Evolutionary conservation across 306 rosid species (phyloP).

Genomic region (Prunus mira): DNA sequence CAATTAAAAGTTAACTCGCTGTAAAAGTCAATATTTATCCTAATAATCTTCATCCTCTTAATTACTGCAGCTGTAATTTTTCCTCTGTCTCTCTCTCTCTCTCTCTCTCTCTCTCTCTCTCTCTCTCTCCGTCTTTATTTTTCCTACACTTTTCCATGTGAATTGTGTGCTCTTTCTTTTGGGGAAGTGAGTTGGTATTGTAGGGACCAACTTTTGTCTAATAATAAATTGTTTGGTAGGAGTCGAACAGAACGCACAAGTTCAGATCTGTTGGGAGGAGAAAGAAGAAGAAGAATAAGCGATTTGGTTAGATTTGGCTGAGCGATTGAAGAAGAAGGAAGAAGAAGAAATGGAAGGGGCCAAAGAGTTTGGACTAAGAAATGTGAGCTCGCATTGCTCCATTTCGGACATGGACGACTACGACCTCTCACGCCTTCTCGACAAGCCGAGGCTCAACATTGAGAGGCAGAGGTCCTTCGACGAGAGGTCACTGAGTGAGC

Average conservation of each 20-base stretch:
- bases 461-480: slow-evolving; percentile 88
- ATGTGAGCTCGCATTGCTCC: slow-evolving; percentile 68
- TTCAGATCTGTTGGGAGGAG: background rate
- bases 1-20: no score
- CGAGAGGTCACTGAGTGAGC: slow-evolving; percentile 91
- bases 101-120: background rate
- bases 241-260: background rate
- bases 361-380: slow-evolving; percentile 49
- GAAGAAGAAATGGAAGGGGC: slow-evolving; percentile 56
- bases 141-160: background rate
- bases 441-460: slow-evolving; percentile 68
- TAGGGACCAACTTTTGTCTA: background rate
- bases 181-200: no score
- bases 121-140: background rate
- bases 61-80: background rate
- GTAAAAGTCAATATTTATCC: background rate
- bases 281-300: background rate
- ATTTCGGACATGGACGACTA: slow-evolving; percentile 78
- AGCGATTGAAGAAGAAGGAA: slow-evolving; percentile 22
- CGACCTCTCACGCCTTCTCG: slow-evolving; percentile 68
- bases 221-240: background rate
- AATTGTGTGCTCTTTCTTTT: background rate
- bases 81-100: background rate
- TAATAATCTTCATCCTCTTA: background rate
- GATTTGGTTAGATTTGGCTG: slow-evolving; percentile 5